These are phyloP conservation scores for Sporothrix protearum DNA, from an alignment of 2,329 filamentous ascomycete genomes.

Conservation along the genomic window DNA sequence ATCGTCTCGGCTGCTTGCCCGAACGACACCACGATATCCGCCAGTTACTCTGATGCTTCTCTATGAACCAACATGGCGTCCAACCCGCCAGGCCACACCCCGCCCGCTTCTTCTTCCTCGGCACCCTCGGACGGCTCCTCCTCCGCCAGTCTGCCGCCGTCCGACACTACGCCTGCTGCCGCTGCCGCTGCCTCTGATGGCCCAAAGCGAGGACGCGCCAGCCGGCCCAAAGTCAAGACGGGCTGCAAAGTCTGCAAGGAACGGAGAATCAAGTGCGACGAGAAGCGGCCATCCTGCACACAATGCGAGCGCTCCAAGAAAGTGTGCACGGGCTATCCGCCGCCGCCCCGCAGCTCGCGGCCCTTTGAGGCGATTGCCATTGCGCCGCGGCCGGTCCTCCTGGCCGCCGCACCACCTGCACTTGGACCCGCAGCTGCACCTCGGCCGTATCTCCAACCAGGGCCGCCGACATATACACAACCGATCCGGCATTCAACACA, in stretches of 20 bases:
- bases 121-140: not conserved
- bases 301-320: slow-evolving; percentile 59
- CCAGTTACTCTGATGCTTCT: not conserved
- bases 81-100: not conserved
- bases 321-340: slow-evolving; percentile 59
- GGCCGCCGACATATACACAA: not conserved
- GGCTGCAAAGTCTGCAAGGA: slow-evolving; percentile 68
- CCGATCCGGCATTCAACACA: slow-evolving; percentile 16
- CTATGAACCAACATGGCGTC: not conserved
- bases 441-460: not conserved
- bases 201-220: slow-evolving; percentile 47
- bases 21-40: not conserved
- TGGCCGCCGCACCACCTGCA: slow-evolving; percentile 24
- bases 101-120: not conserved
- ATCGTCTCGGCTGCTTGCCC: not conserved
- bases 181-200: not conserved
- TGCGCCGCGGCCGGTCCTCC: slow-evolving; percentile 44
- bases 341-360: slow-evolving; percentile 48
- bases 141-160: not conserved
- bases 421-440: not conserved
- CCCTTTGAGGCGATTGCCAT: slow-evolving; percentile 49
- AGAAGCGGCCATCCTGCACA: slow-evolving; percentile 56
- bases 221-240: slow-evolving; percentile 62
- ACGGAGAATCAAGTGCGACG: slow-evolving; percentile 64
- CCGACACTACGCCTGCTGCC: not conserved